A percentile compares a stretch with the other conserved stretches of the same genome.
These are phyloP conservation scores for Lasiosphaeriaceae sp. DNA, from an alignment of 495 filamentous ascomycete species.

Conservation along the genomic window DNA sequence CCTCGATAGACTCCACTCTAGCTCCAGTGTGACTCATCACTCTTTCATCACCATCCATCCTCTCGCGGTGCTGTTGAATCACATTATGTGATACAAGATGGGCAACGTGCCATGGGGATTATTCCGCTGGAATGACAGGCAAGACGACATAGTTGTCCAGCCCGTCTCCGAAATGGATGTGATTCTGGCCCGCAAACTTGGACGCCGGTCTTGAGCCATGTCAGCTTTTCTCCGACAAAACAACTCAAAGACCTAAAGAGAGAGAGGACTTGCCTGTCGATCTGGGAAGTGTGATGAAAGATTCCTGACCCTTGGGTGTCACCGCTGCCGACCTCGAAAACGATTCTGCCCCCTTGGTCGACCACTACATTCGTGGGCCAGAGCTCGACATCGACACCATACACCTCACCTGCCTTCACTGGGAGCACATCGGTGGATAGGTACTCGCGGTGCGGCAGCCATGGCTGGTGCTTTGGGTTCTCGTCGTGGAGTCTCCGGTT, in stretches of 20 bases:
- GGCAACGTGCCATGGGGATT: not conserved
- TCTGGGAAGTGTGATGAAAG: conserved; percentile 50
- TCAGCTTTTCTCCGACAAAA: not conserved
- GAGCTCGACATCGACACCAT: conserved; percentile 61
- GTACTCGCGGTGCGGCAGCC: conserved; percentile 59
- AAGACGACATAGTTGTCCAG: conserved; percentile 52
- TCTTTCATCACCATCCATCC: not conserved
- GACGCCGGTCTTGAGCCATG: conserved; percentile 31
- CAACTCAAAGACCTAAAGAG: not conserved
- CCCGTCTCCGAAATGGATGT: conserved; percentile 52
- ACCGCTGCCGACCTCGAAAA: conserved; percentile 55
- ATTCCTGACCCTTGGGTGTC: conserved; percentile 61
- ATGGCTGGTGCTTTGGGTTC: conserved; percentile 43
- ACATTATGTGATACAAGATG: no score
- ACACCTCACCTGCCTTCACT: conserved; percentile 54
- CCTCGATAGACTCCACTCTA: conserved; percentile 63
- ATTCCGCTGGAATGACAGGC: conserved; percentile 48
- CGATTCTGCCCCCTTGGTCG: conserved; percentile 46
- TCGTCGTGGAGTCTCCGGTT: conserved; percentile 49
- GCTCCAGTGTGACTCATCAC: no score
- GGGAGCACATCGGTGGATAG: conserved; percentile 51
- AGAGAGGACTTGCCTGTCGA: conserved; percentile 23
- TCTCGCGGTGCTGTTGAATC: not conserved
- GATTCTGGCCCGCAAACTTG: conserved; percentile 49
- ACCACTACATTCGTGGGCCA: conserved; percentile 68